Conservation (phyloP, 805 yeast genomes). For the Zygoascus flipseniorum region DNA sequence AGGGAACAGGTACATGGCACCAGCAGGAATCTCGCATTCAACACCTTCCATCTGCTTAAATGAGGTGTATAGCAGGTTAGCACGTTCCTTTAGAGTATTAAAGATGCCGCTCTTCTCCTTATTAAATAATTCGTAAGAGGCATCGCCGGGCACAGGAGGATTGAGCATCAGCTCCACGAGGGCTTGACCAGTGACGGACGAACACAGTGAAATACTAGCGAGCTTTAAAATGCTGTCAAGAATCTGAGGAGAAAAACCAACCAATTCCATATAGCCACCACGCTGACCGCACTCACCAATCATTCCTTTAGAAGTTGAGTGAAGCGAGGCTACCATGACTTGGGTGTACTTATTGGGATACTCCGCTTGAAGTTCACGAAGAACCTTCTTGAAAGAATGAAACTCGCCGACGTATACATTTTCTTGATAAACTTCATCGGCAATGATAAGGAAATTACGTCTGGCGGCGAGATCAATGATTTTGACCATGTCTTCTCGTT, state of each 20-base stretch:
- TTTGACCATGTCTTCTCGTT: conserved; percentile 55
- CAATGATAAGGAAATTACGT: conserved; percentile 76
- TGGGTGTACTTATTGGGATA: conserved; percentile 49
- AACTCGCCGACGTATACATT: conserved; percentile 80
- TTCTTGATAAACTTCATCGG: conserved; percentile 97
- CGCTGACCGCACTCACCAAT: conserved; percentile 99
- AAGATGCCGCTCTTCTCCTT: conserved; percentile 57
- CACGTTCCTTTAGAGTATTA: conserved; percentile 52
- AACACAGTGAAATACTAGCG: conserved; percentile 86
- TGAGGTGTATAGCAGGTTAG: conserved; percentile 56
- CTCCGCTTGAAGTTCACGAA: conserved; percentile 49
- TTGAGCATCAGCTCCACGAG: conserved; percentile 86
- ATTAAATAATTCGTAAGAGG: conserved; percentile 58
- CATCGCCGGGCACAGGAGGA: conserved; percentile 78
- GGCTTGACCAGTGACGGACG: conserved; percentile 93
- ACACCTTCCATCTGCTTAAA: conserved; percentile 76
- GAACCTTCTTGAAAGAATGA: conserved; percentile 73
- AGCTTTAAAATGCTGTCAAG: conserved; percentile 67
- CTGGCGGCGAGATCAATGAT: conserved; percentile 76
- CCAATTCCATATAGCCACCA: conserved; percentile 96
- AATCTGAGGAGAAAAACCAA: conserved; percentile 69
- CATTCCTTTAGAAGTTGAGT: conserved; percentile 96
- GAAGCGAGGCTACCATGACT: conserved; percentile 87
- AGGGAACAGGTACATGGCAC: conserved; percentile 98
- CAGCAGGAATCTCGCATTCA: conserved; percentile 81